Percentiles rank a stretch among this genome's conserved stretches.
phyloP scores from a whole-genome alignment of 78 protist genomes.

The Dictyostelium purpureum region DNA sequence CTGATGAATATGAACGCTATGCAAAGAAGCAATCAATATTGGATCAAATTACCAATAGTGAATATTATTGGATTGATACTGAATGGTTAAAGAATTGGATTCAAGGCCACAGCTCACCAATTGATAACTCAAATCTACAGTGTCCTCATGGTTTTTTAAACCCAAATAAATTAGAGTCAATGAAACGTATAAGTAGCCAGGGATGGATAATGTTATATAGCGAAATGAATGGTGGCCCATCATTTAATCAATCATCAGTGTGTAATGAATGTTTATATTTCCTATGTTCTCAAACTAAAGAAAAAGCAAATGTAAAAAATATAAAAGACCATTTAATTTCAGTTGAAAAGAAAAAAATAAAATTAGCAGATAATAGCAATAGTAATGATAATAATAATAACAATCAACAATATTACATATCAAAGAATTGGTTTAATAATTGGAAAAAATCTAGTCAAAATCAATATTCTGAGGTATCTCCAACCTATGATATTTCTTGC shows the following conservation, averaged over 20 bases:
- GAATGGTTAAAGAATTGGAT: constrained; percentile 36
- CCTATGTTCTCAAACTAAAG: not conserved
- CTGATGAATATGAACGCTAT: not conserved
- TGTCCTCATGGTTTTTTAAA: constrained; percentile 19
- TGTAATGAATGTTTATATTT: constrained; percentile 40
- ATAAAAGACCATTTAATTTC: constrained; percentile 11
- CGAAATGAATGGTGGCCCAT: not conserved
- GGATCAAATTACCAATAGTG: not conserved
- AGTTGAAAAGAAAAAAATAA: not conserved
- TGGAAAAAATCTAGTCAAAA: not conserved
- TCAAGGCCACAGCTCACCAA: constrained; percentile 11
- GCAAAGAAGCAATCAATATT: not conserved
- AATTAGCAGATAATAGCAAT: not conserved
- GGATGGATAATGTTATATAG: not conserved
- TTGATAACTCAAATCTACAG: constrained; percentile 18
- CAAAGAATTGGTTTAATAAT: constrained; percentile 36
- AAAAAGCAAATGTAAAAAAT: not conserved
- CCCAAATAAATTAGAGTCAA: constrained; percentile 19
- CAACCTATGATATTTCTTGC: constrained; percentile 7
- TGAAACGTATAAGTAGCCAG: constrained; percentile 19
- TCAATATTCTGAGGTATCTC: not conserved
- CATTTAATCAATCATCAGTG: not conserved
- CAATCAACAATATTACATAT: constrained; percentile 21
- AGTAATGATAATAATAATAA: not conserved
- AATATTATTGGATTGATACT: constrained; percentile 39